A percentile compares a stretch with the other conserved stretches of the same genome.
phyloP scores from a whole-genome alignment of 2,329 filamentous ascomycete genomes.

The Leptographium lundbergii region DNA sequence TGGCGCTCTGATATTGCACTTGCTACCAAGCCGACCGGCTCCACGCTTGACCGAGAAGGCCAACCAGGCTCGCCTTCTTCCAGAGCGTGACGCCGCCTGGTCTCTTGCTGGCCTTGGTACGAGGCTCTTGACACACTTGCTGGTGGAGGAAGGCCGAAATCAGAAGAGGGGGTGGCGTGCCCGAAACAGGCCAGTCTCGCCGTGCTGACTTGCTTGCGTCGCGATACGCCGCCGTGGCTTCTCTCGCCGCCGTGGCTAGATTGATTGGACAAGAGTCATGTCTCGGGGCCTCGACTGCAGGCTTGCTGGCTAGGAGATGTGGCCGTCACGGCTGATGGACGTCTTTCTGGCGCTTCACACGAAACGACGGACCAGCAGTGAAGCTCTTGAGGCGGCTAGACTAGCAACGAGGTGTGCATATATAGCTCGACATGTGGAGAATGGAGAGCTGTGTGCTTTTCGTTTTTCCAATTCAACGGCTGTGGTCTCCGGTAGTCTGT shows the following conservation, averaged over 20 bases:
- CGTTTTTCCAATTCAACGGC: not conserved
- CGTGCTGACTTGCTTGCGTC: not conserved
- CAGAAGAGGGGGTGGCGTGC: not conserved
- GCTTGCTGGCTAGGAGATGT: not conserved
- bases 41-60: not conserved
- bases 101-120: not conserved
- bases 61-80: not conserved
- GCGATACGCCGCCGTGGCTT: too few relatives aligned
- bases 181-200: not conserved
- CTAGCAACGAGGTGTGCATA: not conserved
- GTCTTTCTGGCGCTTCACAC: not conserved
- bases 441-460: not conserved
- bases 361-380: not conserved
- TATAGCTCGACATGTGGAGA: not conserved
- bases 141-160: too few relatives aligned
- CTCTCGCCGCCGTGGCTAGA: not conserved
- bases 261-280: not conserved
- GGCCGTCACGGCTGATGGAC: not conserved
- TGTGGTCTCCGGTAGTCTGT: not conserved
- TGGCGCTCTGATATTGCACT: not conserved
- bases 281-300: not conserved
- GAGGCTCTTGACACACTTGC: not conserved
- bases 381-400: not conserved
- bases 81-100: not conserved
- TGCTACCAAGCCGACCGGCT: not conserved